Conservation (phyloP, 805 yeast genomes). For the Brettanomyces sp. region DNA sequence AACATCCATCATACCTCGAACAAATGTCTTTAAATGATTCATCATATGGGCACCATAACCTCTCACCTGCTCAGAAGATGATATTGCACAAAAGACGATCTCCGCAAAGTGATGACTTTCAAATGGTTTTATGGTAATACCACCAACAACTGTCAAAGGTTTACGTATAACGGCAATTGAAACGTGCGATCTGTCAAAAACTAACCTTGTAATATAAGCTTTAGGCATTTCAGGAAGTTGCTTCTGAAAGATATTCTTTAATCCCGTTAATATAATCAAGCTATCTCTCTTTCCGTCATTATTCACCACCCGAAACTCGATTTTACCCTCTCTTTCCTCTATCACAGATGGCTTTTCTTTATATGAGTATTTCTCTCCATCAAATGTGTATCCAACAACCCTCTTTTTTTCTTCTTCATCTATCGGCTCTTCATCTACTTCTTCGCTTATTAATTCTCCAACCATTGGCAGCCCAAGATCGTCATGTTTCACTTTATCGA, state of each 20-base stretch:
- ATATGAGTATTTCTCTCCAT: slow-evolving; percentile 73
- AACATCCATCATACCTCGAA: slow-evolving; percentile 75
- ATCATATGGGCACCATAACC: slow-evolving; percentile 98
- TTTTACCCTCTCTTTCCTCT: slow-evolving; percentile 87
- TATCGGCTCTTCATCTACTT: slow-evolving; percentile 13
- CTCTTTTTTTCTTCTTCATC: slow-evolving; percentile 32
- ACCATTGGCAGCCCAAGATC: slow-evolving; percentile 2
- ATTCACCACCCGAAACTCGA: slow-evolving; percentile 93
- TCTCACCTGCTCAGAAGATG: slow-evolving; percentile 94
- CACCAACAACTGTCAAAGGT: slow-evolving; percentile 94
- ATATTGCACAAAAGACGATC: slow-evolving; percentile 96
- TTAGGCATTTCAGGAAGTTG: slow-evolving; percentile 98
- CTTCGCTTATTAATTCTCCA: slow-evolving; percentile 4
- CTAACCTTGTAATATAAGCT: slow-evolving; percentile 89
- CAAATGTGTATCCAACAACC: slow-evolving; percentile 46
- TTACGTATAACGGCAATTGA: slow-evolving; percentile 94
- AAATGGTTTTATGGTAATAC: slow-evolving; percentile 93
- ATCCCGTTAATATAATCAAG: slow-evolving; percentile 86
- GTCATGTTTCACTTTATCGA: not conserved
- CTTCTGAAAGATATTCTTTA: slow-evolving; percentile 92
- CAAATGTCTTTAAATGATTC: slow-evolving; percentile 97
- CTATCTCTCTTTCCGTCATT: slow-evolving; percentile 84
- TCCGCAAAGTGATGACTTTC: slow-evolving; percentile 89
- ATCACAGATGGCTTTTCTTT: slow-evolving; percentile 90
- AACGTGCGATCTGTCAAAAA: slow-evolving; percentile 87